These are phyloP conservation scores for Yamadazyma takamatsuzukensis DNA, from an alignment of 805 yeast species.

Conservation along the genomic window DNA sequence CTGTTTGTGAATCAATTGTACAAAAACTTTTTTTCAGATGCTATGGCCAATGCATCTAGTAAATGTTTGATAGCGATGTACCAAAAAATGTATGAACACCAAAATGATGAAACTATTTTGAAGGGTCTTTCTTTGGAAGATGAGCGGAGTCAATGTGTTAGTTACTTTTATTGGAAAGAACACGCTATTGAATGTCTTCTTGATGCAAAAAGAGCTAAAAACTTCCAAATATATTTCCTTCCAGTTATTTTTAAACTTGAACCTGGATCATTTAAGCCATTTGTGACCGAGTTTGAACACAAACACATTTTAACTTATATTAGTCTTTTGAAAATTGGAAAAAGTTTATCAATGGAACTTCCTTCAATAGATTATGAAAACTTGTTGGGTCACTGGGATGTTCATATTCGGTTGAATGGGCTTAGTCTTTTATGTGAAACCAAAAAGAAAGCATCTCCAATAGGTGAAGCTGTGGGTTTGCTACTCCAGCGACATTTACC, in stretches of 20 bases:
- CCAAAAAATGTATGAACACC: slow-evolving; percentile 20
- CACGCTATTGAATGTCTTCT: slow-evolving; percentile 33
- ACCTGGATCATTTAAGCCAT: slow-evolving; percentile 35
- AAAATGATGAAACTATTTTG: no score
- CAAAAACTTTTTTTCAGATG: slow-evolving; percentile 51
- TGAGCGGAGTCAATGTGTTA: no score
- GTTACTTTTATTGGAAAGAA: slow-evolving; percentile 57
- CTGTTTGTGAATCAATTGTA: slow-evolving; percentile 28
- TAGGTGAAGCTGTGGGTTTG: slow-evolving; percentile 44
- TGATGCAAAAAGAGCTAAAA: slow-evolving; percentile 31
- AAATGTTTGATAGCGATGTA: slow-evolving; percentile 44
- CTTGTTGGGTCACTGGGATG: slow-evolving; percentile 2
- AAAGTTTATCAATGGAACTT: slow-evolving; percentile 38
- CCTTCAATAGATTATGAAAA: slow-evolving; percentile 19
- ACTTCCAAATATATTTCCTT: slow-evolving; percentile 56
- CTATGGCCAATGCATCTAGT: slow-evolving; percentile 66
- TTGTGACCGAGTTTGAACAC: slow-evolving; percentile 22
- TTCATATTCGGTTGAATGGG: slow-evolving; percentile 4
- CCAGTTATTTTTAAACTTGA: slow-evolving; percentile 60
- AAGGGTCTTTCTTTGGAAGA: no score
- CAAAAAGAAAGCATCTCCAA: slow-evolving; percentile 41
- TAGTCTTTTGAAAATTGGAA: slow-evolving; percentile 61
- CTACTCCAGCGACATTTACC: slow-evolving; percentile 33
- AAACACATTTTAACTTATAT: slow-evolving; percentile 43
- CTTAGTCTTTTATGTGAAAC: slow-evolving; percentile 7